Evolutionary conservation across 1,139 yeast species (phyloP).

Genomic region (Pichia sp.): DNA sequence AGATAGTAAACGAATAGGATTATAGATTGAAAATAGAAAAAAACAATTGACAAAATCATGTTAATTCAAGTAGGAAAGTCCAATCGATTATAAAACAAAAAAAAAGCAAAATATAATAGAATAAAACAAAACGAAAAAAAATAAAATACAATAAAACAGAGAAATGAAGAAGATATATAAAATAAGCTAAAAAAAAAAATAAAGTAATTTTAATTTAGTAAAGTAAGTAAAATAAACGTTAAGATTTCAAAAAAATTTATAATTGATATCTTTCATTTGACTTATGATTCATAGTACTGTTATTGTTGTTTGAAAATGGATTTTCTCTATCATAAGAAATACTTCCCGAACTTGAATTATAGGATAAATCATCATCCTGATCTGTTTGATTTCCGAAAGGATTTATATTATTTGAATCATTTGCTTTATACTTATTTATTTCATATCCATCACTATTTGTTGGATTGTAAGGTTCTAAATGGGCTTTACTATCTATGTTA

Average conservation of each 20-base stretch:
- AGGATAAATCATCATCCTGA: constrained; percentile 9
- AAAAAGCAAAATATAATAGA: no score
- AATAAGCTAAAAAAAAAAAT: not conserved
- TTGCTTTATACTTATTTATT: not conserved
- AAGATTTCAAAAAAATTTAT: not conserved
- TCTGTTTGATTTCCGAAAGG: constrained; percentile 10
- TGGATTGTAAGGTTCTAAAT: constrained; percentile 18
- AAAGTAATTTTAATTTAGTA: not conserved
- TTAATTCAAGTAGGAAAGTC: no score
- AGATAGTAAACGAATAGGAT: no score
- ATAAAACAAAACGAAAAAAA: not conserved
- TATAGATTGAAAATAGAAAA: no score
- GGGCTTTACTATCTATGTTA: constrained; percentile 48
- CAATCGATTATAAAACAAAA: no score
- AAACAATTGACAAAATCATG: no score
- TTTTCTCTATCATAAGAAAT: constrained; percentile 7
- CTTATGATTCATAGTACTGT: no score
- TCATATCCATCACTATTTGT: constrained; percentile 12
- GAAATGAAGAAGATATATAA: no score
- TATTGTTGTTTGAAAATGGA: constrained; percentile 6
- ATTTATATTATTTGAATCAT: constrained; percentile 3
- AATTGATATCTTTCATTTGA: not conserved
- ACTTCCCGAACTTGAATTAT: not conserved
- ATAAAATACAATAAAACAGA: no score
- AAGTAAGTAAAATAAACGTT: not conserved